Base-by-base conservation (phyloP, 306 rosid species). In the Trifolium fragiferum region DNA sequence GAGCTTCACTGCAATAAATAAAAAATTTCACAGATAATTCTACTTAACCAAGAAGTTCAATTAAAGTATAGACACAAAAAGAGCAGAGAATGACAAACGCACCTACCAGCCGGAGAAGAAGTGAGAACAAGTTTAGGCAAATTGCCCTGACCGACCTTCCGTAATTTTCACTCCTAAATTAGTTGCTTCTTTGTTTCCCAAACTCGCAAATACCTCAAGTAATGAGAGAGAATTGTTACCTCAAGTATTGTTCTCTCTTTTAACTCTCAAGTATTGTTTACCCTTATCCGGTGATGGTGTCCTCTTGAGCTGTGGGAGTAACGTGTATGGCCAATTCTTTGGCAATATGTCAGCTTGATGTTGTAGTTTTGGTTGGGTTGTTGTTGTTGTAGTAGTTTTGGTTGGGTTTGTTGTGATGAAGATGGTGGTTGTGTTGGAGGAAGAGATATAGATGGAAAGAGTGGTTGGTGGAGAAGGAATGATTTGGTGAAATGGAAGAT, bases 71-170 rank as follows among this genome's bases (percentile, higher is more conserved):
- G n/a, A 51, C 58, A 51, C 12, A 18, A 1, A 53, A 3, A 8
- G 1, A 18, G n/a, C n/a, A 53, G 49, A 74, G 57, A 30, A 30
- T 30, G 30, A 25, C 3, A 19, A 4, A 82, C 89, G 53, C 64
- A 90, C 98, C 98, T 90, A 74, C 96, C 97, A 58, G 78, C 70
- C 0, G 92, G 21, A 51, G 92, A 19, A 51, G 97, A 90, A 72
- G 91, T 82, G 58, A 91, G 87, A 30, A 94, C 90, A 1, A 94
- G 88, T 82, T 90, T 94, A 2, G 98, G 93, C 35, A 94, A 84
- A 25, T 86, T 90, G 5, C 92, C 98, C 47, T 94, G 93, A 1
- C n/a, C n/a, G n/a, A n/a, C 98, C 98, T 76, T 94, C 96, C 12
- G 89, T 85, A 57, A 91, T 16, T 65, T 59, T 79, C 63, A 88